These are phyloP conservation scores for Sporothrix brunneoviolacea DNA, from an alignment of 2,329 filamentous ascomycete species.

Conservation along the genomic window DNA sequence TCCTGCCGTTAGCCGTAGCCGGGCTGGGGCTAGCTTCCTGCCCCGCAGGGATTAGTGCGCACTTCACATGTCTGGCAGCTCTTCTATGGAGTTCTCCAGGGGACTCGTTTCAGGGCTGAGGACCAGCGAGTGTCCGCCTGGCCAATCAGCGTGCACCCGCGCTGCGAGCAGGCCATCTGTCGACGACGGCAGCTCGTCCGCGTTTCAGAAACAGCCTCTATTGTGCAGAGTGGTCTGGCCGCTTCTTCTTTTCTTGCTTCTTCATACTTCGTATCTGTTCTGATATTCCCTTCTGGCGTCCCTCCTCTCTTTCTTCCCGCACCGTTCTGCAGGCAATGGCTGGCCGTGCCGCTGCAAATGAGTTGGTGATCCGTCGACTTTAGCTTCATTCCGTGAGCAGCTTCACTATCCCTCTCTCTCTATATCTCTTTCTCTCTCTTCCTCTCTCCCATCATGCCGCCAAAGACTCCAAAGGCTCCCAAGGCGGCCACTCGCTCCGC, in stretches of 20 bases:
- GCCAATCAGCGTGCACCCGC: not conserved
- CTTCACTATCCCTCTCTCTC: not conserved
- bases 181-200: not conserved
- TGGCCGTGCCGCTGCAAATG: slow-evolving; percentile 10
- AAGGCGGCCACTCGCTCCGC: slow-evolving; percentile 4
- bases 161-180: not conserved
- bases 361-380: not conserved
- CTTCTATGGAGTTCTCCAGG: no score
- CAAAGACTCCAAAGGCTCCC: no score
- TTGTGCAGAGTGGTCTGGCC: not conserved
- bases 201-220: slow-evolving; percentile 11
- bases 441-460: not conserved
- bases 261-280: not conserved
- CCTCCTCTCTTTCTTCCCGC: not conserved
- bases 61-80: slow-evolving; percentile 9
- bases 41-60: slow-evolving; percentile 9
- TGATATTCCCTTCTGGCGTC: not conserved
- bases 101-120: not conserved
- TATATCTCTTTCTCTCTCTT: not conserved
- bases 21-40: not conserved
- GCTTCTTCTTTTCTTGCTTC: not conserved
- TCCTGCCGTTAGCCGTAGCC: not conserved
- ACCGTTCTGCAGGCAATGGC: slow-evolving; percentile 9
- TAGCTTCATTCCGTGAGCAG: not conserved
- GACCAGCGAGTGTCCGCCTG: not conserved